Percentiles rank a stretch among this genome's conserved stretches.
phyloP scores from a whole-genome alignment of 805 yeast genomes.

The Kluyveromyces aestuarii region DNA sequence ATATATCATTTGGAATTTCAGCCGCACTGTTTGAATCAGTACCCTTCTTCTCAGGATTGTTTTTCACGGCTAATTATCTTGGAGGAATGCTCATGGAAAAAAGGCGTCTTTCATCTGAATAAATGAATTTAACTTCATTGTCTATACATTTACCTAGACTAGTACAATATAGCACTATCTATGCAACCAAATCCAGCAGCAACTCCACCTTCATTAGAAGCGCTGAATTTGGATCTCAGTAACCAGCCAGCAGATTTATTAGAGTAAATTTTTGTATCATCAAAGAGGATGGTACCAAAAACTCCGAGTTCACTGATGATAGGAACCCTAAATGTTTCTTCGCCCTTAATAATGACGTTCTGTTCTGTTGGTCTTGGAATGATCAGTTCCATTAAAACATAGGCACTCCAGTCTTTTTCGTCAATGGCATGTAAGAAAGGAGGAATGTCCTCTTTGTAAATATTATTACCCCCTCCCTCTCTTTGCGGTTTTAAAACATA shows the following conservation, averaged over 20 bases:
- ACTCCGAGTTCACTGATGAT: slow-evolving; percentile 87
- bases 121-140: no score
- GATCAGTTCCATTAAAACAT: slow-evolving; percentile 89
- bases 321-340: slow-evolving; percentile 54
- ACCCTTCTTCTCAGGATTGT: slow-evolving; percentile 44
- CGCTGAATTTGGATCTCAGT: slow-evolving; percentile 76
- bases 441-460: slow-evolving; percentile 83
- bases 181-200: slow-evolving; percentile 99
- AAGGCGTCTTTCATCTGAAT: not conserved
- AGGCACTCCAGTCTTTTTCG: slow-evolving; percentile 76
- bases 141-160: slow-evolving; percentile 1
- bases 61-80: slow-evolving; percentile 46
- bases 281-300: slow-evolving; percentile 75
- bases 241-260: slow-evolving; percentile 79
- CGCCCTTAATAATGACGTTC: slow-evolving; percentile 65
- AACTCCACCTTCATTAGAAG: slow-evolving; percentile 95
- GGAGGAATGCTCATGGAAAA: slow-evolving; percentile 61
- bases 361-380: slow-evolving; percentile 53
- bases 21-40: slow-evolving; percentile 43
- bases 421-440: slow-evolving; percentile 49
- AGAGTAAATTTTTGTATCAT: slow-evolving; percentile 47
- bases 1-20: slow-evolving; percentile 42
- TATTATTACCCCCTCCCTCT: slow-evolving; percentile 97
- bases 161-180: slow-evolving; percentile 59
- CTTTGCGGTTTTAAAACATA: slow-evolving; percentile 94